Evolutionary conservation across 1,284 basidiomycete species (phyloP).

Genomic region (Pseudozyma thailandica): DNA sequence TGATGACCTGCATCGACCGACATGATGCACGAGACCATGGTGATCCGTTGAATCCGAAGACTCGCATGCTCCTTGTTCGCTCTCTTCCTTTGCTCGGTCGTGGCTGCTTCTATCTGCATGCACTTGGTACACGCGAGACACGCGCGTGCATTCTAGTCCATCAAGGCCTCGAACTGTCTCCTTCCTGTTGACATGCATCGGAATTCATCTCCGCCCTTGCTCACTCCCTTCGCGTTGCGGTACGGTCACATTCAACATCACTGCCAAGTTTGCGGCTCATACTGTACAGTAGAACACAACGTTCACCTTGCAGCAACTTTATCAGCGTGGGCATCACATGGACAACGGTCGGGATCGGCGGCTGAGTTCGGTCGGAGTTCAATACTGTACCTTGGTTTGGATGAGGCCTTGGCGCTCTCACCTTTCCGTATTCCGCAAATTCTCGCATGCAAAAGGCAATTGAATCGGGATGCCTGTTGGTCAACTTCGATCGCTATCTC

Average conservation of each 20-base stretch:
- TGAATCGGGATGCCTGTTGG: too few species aligned
- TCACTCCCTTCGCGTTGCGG: too few species aligned
- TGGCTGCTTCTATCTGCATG: constrained; percentile 7
- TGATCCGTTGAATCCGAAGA: constrained; percentile 1
- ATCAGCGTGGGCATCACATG: constrained; percentile 4
- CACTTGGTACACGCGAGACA: constrained; percentile 20
- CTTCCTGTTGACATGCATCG: not conserved
- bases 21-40: constrained; percentile 13
- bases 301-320: not conserved
- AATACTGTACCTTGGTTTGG: too few species aligned
- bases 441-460: too few species aligned
- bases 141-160: constrained; percentile 13
- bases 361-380: not conserved
- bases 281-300: too few species aligned
- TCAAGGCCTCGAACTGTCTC: constrained; percentile 6
- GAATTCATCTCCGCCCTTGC: not conserved
- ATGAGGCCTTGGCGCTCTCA: too few species aligned
- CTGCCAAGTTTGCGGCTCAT: too few species aligned
- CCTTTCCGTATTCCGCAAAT: too few species aligned
- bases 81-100: not conserved
- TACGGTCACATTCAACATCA: too few species aligned
- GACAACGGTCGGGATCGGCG: not conserved
- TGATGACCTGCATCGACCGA: too few species aligned
- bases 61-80: too few species aligned
- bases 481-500: too few species aligned